Percentiles rank a stretch among this genome's conserved stretches.
Evolutionary conservation across 768 basidiomycete species (phyloP).

Genomic region (Suillus decipiens): DNA sequence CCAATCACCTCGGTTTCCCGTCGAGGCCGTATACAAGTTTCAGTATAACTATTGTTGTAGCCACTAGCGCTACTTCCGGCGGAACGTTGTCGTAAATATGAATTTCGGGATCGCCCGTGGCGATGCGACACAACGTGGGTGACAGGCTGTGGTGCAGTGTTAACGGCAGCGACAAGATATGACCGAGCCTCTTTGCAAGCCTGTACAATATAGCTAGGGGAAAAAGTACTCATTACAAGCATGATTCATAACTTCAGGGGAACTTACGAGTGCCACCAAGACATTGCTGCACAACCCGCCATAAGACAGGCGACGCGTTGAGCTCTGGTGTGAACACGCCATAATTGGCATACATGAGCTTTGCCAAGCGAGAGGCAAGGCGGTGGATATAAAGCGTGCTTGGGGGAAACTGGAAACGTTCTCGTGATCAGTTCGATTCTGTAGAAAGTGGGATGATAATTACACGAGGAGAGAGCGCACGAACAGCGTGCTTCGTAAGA

Average conservation of each 20-base stretch:
- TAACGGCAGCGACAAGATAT: conserved; percentile 57
- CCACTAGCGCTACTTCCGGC: conserved; percentile 64
- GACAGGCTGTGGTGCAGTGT: conserved; percentile 59
- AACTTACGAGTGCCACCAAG: conserved; percentile 77
- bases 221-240: conserved; percentile 4
- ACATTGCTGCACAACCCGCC: conserved; percentile 63
- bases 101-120: conserved; percentile 40
- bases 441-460: conserved; percentile 13
- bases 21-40: conserved; percentile 89
- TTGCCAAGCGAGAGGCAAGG: conserved; percentile 64
- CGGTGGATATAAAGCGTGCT: conserved; percentile 55
- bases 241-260: conserved; percentile 1
- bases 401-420: conserved; percentile 60
- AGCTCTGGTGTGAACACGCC: conserved; percentile 68
- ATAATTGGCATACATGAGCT: conserved; percentile 51
- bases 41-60: conserved; percentile 64
- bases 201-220: conserved; percentile 58
- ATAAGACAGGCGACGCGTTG: conserved; percentile 76
- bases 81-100: conserved; percentile 67
- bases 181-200: conserved; percentile 60
- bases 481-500: conserved; percentile 68
- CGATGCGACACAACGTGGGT: conserved; percentile 38
- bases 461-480: conserved; percentile 73
- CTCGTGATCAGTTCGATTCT: conserved; percentile 16
- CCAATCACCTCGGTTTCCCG: conserved; percentile 56